Conservation (phyloP, 768 basidiomycete species). For the Tulasnella sp. region DNA sequence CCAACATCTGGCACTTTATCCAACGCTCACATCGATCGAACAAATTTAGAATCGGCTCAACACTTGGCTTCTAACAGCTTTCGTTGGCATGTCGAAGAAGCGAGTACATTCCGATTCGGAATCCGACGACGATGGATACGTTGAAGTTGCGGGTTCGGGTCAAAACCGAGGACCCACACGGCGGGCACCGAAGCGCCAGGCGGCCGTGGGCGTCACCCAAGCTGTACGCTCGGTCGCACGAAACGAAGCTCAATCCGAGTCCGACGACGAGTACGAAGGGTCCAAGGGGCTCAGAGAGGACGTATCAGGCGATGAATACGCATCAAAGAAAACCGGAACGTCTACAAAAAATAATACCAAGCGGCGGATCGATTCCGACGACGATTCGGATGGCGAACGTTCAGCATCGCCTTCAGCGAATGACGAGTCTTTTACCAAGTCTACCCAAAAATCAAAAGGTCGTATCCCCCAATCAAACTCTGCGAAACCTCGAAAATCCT, state of each 20-base stretch:
- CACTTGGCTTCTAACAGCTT: not conserved
- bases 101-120: slow-evolving; percentile 25
- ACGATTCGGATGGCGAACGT: slow-evolving; percentile 1
- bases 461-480: not conserved
- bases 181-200: slow-evolving; percentile 13
- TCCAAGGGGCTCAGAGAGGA: not conserved
- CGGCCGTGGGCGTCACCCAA: not conserved
- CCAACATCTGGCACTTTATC: not conserved
- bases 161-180: not conserved
- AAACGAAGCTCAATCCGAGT: not conserved
- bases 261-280: slow-evolving; percentile 22
- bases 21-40: not conserved
- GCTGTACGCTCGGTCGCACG: slow-evolving; percentile 2
- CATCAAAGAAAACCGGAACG: slow-evolving; percentile 1
- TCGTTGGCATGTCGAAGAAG: slow-evolving; percentile 3
- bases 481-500: not conserved
- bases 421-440: not conserved
- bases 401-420: slow-evolving; percentile 1
- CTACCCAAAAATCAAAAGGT: not conserved
- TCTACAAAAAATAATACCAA: slow-evolving; percentile 13
- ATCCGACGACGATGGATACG: not conserved
- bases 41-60: not conserved
- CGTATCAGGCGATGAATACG: slow-evolving; percentile 9
- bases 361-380: slow-evolving; percentile 27
- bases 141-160: not conserved